These are phyloP conservation scores for Yamagishiella unicocca DNA, from an alignment of 139 green algal species.

Conservation along the genomic window DNA sequence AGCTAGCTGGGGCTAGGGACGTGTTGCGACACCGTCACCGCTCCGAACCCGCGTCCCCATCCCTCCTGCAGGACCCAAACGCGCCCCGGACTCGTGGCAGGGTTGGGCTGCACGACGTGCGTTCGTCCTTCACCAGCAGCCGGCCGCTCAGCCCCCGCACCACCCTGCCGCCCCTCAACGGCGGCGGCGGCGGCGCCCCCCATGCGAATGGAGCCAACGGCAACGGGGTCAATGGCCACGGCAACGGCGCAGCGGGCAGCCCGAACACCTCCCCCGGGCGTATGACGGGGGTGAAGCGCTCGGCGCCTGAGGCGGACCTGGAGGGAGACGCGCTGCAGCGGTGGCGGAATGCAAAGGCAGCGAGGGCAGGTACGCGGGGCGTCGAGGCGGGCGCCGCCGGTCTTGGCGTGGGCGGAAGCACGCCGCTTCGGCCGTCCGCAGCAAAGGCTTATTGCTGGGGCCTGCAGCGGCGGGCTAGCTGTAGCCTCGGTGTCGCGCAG, in stretches of 20 bases:
- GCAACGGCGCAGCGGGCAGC: neutral
- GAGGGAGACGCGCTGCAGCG: neutral
- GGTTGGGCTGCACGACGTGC: conserved; percentile 41
- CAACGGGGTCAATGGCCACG: neutral
- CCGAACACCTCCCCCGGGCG: neutral
- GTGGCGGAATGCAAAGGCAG: conserved; percentile 5
- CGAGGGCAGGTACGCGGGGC: neutral
- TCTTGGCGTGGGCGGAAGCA: no score
- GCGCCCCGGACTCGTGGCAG: conserved; percentile 42
- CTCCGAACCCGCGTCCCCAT: neutral
- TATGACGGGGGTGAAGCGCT: conserved; percentile 20
- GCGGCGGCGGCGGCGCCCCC: neutral
- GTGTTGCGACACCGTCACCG: no score
- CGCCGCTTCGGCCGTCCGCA: no score
- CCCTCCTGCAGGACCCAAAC: conserved; percentile 57
- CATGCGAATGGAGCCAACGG: no score
- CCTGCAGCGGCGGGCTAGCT: no score
- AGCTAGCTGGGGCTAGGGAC: no score
- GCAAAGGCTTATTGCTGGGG: no score
- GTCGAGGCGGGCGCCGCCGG: no score
- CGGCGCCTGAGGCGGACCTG: conserved; percentile 4
- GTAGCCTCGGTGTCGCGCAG: no score
- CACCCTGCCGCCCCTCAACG: conserved; percentile 34
- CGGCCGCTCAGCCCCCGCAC: conserved; percentile 52
- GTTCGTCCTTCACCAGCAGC: conserved; percentile 52